phyloP scores from a whole-genome alignment of 345 rosid genomes.

The Syzygium grande region DNA sequence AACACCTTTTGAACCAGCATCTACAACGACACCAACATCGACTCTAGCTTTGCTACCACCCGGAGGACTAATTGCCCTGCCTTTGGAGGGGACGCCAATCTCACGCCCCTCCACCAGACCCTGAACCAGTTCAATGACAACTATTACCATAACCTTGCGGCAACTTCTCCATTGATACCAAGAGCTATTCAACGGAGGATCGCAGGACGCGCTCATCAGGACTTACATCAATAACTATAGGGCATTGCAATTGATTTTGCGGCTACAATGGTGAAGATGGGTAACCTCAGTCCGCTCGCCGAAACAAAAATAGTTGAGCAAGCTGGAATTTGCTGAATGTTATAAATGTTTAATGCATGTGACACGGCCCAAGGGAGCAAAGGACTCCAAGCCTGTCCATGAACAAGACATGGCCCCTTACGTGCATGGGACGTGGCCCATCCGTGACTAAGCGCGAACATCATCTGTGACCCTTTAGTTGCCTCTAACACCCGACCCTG shows the following conservation, averaged over 20 bases:
- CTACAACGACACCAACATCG: slow-evolving; percentile 34
- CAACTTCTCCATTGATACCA: slow-evolving; percentile 36
- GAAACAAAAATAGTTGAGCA: neutral
- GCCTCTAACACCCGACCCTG: too few species aligned
- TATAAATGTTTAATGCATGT: neutral
- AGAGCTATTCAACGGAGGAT: slow-evolving; percentile 26
- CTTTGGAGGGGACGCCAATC: slow-evolving; percentile 18
- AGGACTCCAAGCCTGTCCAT: too few species aligned
- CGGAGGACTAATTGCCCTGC: slow-evolving; percentile 17
- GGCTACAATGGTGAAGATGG: slow-evolving; percentile 42
- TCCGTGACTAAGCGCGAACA: too few species aligned
- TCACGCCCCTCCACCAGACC: slow-evolving; percentile 19
- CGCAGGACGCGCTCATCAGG: slow-evolving; percentile 19
- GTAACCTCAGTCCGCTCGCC: slow-evolving; percentile 30
- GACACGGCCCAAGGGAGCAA: too few species aligned
- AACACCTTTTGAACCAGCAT: slow-evolving; percentile 19
- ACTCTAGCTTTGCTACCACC: slow-evolving; percentile 12
- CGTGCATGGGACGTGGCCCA: too few species aligned
- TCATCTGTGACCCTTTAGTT: too few species aligned
- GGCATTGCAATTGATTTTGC: slow-evolving; percentile 16
- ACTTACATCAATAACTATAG: slow-evolving; percentile 10
- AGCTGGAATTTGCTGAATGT: neutral
- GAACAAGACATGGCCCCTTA: too few species aligned
- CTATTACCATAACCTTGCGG: slow-evolving; percentile 16
- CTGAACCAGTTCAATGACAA: slow-evolving; percentile 20